phyloP scores from a whole-genome alignment of 208 protist genomes.

The Kentomonas sorsogonicus region DNA sequence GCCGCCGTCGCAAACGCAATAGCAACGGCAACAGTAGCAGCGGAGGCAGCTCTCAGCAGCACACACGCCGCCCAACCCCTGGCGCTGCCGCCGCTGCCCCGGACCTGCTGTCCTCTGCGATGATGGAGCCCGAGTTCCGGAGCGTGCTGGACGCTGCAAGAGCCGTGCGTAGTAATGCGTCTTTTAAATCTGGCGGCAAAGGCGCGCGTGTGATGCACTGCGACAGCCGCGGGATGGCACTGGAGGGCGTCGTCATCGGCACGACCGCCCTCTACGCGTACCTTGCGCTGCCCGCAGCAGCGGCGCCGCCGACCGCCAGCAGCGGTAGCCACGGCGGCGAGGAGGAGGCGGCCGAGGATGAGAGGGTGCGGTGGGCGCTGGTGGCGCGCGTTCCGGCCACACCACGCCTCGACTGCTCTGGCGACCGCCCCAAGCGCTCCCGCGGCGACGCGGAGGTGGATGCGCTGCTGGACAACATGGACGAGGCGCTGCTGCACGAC shows the following conservation, averaged over 20 bases:
- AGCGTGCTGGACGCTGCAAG: too few relatives aligned
- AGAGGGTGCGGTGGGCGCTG: not conserved
- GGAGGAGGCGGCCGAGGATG: too few relatives aligned
- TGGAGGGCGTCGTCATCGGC: constrained; percentile 43
- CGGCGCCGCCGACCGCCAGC: not conserved
- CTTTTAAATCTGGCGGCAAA: not conserved
- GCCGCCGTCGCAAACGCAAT: constrained; percentile 2
- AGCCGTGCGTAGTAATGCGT: not conserved
- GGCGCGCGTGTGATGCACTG: constrained; percentile 56
- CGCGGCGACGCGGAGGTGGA: constrained; percentile 5
- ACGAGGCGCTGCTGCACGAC: constrained; percentile 36
- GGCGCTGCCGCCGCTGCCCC: too few relatives aligned
- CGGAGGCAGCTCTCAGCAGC: not conserved
- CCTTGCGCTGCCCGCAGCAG: constrained; percentile 37
- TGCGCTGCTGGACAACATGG: constrained; percentile 17
- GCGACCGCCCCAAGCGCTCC: not conserved
- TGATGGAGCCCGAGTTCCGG: not conserved
- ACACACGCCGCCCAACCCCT: too few relatives aligned
- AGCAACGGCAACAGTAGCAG: not conserved
- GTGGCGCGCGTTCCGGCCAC: not conserved
- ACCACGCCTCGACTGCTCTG: too few relatives aligned
- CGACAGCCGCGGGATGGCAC: constrained; percentile 72
- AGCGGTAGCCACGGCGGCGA: too few relatives aligned
- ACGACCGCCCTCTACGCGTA: constrained; percentile 66
- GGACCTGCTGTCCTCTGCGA: constrained; percentile 10